Evolutionary conservation across 208 protist species (phyloP).

Genomic region (Leptomonas seymouri): DNA sequence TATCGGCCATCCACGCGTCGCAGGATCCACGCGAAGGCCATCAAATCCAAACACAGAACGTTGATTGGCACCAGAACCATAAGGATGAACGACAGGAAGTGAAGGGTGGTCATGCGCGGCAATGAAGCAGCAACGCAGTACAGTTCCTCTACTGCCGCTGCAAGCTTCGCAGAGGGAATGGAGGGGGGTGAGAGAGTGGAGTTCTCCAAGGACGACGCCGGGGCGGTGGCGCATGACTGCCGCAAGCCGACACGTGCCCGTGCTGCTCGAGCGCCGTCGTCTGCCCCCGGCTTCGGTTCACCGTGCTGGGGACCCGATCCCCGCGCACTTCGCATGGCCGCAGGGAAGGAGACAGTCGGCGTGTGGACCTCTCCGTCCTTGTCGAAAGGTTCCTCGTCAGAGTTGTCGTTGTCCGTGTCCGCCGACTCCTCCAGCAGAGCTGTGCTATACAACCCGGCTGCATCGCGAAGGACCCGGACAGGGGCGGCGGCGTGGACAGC

Average conservation of each 20-base stretch:
- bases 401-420: conserved; percentile 17
- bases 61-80: conserved; percentile 28
- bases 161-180: neutral
- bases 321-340: too few species aligned
- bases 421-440: conserved; percentile 12
- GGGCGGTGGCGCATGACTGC: too few species aligned
- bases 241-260: too few species aligned
- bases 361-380: too few species aligned
- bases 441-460: conserved; percentile 28
- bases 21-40: conserved; percentile 22
- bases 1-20: conserved; percentile 20
- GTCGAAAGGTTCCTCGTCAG: neutral
- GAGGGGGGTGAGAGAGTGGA: neutral
- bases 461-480: neutral
- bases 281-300: too few species aligned
- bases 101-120: conserved; percentile 15
- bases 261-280: too few species aligned
- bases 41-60: conserved; percentile 33
- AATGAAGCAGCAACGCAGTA: conserved; percentile 4
- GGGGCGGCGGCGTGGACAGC: neutral
- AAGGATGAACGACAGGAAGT: conserved; percentile 32
- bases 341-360: too few species aligned
- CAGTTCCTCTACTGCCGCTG: neutral
- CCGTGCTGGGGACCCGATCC: too few species aligned
- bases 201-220: neutral